Percentiles rank a stretch among this genome's conserved stretches.
Evolutionary conservation across 257 asterid genomes (phyloP).

Genomic region (Ilex asprella): DNA sequence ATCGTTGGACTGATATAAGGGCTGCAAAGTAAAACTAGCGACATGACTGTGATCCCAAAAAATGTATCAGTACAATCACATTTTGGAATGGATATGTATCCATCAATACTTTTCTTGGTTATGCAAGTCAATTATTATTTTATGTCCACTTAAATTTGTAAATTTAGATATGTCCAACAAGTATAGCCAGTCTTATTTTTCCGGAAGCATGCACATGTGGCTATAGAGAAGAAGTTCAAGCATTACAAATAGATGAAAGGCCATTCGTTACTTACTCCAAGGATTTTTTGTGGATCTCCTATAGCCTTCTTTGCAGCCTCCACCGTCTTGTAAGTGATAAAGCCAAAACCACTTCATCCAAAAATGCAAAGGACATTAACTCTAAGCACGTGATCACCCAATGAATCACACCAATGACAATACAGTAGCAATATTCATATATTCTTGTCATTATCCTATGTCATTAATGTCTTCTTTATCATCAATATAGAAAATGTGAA

Average conservation of each 20-base stretch:
- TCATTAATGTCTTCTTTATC: background rate
- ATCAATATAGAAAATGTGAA: background rate
- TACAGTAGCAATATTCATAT: background rate
- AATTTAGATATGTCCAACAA: too few relatives aligned
- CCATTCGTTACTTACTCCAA: conserved; percentile 51
- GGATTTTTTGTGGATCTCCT: conserved; percentile 68
- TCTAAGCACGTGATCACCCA: conserved; percentile 15
- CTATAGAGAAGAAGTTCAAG: background rate
- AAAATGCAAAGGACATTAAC: conserved; percentile 7
- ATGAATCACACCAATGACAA: conserved; percentile 3
- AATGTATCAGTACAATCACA: too few relatives aligned
- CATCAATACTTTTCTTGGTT: too few relatives aligned
- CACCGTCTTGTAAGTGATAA: conserved; percentile 64
- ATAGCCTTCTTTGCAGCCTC: conserved; percentile 78
- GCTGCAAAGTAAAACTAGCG: too few relatives aligned
- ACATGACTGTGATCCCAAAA: too few relatives aligned
- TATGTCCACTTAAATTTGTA: too few relatives aligned
- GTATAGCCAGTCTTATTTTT: background rate
- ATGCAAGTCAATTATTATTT: too few relatives aligned
- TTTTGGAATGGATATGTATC: too few relatives aligned
- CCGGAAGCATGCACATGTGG: background rate
- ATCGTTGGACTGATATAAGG: too few relatives aligned
- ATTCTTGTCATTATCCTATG: too few relatives aligned
- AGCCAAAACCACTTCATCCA: conserved; percentile 68
- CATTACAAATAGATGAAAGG: background rate